Conservation (phyloP, 2,329 filamentous ascomycete genomes). For the Pseudogymnoascus sp. region DNA sequence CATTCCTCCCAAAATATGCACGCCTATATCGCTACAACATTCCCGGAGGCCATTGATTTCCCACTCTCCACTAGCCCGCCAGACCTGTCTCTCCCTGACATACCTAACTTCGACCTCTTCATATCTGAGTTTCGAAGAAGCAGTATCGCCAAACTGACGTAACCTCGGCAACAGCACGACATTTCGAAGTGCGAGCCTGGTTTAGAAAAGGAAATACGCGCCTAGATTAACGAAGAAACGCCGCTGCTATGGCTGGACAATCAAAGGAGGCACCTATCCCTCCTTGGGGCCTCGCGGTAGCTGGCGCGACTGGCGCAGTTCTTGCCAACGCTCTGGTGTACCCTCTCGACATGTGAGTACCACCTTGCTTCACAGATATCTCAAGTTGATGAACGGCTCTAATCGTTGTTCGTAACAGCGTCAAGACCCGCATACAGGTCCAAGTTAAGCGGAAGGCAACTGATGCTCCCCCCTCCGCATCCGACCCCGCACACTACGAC, state of each 20-base stretch:
- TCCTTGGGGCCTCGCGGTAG: constrained; percentile 87
- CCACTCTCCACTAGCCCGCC: background rate
- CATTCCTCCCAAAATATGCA: constrained; percentile 3
- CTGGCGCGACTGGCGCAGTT: constrained; percentile 86
- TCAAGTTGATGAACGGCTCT: background rate
- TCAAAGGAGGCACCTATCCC: constrained; percentile 47
- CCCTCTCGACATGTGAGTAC: constrained; percentile 83
- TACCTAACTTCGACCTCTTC: background rate
- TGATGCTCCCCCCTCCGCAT: constrained; percentile 33
- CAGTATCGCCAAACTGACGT: background rate
- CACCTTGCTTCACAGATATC: background rate
- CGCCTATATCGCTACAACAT: constrained; percentile 6
- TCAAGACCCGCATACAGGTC: constrained; percentile 94
- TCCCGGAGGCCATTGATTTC: constrained; percentile 4
- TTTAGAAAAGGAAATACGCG: background rate
- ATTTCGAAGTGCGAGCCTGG: constrained; percentile 1
- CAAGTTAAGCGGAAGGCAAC: constrained; percentile 64
- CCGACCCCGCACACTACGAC: constrained; percentile 63
- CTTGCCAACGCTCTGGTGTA: constrained; percentile 94
- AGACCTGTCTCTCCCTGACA: background rate
- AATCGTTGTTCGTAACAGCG: constrained; percentile 42
- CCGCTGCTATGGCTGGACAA: constrained; percentile 16
- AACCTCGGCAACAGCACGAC: constrained; percentile 5
- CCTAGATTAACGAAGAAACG: background rate
- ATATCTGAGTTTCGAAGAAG: background rate